Percentiles rank a stretch among this genome's conserved stretches.
phyloP scores from a whole-genome alignment of 2,329 filamentous ascomycete genomes.

The Elsinoe fawcettii region DNA sequence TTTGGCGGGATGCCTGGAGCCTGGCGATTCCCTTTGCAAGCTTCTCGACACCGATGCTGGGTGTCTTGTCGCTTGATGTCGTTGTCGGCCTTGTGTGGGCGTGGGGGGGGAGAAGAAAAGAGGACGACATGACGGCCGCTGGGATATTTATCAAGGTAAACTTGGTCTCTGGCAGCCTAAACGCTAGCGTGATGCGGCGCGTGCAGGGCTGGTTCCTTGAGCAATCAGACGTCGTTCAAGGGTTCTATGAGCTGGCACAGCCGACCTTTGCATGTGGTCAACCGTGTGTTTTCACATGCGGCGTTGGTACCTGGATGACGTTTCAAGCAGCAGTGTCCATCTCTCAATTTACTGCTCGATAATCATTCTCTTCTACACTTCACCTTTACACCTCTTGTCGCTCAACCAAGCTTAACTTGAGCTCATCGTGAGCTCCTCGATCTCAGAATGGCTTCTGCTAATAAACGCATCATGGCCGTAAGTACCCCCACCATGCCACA shows the following conservation, averaged over 20 bases:
- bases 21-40: conserved; percentile 17
- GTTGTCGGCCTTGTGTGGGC: conserved; percentile 20
- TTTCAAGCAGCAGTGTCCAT: neutral
- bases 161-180: conserved; percentile 11
- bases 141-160: conserved; percentile 12
- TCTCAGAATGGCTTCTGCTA: conserved; percentile 22
- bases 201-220: neutral
- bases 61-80: conserved; percentile 17
- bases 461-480: conserved; percentile 43
- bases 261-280: neutral
- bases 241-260: neutral
- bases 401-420: neutral
- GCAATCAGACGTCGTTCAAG: neutral
- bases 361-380: neutral
- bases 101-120: conserved; percentile 14
- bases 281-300: conserved; percentile 1
- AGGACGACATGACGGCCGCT: neutral
- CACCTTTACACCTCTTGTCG: neutral
- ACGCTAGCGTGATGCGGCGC: conserved; percentile 7
- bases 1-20: conserved; percentile 11
- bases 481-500: conserved; percentile 7
- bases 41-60: conserved; percentile 8
- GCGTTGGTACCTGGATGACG: conserved; percentile 9
- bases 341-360: neutral
- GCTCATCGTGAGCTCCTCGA: neutral